Base-by-base conservation (phyloP, 2,329 filamentous ascomycete genomes). In the Sphaerostilbella broomeana region DNA sequence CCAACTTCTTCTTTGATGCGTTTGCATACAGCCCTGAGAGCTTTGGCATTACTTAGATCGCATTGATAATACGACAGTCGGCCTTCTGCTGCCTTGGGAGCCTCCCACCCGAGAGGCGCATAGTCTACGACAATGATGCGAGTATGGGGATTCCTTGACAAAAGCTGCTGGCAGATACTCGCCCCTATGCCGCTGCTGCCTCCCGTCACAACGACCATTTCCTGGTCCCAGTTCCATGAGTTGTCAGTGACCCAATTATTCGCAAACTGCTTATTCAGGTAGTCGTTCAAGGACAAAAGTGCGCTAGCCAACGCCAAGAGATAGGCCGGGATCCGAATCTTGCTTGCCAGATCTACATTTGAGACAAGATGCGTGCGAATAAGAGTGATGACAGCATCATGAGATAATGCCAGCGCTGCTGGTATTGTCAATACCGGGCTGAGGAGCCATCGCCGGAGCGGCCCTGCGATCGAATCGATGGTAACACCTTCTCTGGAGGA, bases 111-210 rank as follows among this genome's bases (percentile, higher is more conserved):
- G 12, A 61, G 47, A 7, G 55, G 55, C 1, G 54, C 54, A 13
- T 58, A 50, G 44, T 66, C 62, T 13, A 66, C 24, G 8, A 64
- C 52, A 20, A 61, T 51, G 6, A 65, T 54, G 5, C 35, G 51
- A 2, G 48, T 59, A 11, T 38, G 42, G 2, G 42, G 49, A 47
- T 56, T 58, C 16, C 47, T 42, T 2, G 38, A 33, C 4, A 57
- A 24, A 15, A 59, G 52, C 40, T 43, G 50, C 44, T 54, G 47
- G 28, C 50, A 53, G 31, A 64, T 49, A 24, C 51, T 51, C 10
- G 50, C 59, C 6, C 64, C 64, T 27, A 68, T 63, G 12, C 65
- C 65, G 30, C 58, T 56, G 45, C 61, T 64, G 6, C 58, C 63
- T 12, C 63, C 58, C 2, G 63, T 67, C 5, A 67, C 53, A 2